These are phyloP conservation scores for Thalassia testudinum DNA, from an alignment of 116 monocot species.

Conservation along the genomic window DNA sequence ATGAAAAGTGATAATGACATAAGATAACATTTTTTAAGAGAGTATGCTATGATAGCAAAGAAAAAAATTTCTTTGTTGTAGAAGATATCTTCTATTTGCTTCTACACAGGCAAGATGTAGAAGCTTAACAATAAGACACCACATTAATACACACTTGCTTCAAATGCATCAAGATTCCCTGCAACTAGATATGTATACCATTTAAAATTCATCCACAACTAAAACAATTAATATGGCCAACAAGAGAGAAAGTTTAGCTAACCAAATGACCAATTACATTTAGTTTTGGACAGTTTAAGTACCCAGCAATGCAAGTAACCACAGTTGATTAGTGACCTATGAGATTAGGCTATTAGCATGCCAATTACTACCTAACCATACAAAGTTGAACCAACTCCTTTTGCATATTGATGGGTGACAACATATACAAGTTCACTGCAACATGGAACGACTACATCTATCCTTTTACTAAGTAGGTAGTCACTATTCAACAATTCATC, in stretches of 20 bases:
- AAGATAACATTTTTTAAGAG: no score
- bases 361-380: conserved; percentile 41
- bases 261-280: background rate
- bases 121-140: no score
- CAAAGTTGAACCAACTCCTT: conserved; percentile 41
- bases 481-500: conserved; percentile 4
- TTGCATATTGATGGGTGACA: conserved; percentile 67
- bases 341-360: background rate
- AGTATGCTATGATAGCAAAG: no score
- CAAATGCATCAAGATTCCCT: no score
- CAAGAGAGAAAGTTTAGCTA: background rate
- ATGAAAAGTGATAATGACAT: no score
- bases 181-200: background rate
- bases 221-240: background rate
- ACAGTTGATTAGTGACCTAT: background rate
- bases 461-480: conserved; percentile 31
- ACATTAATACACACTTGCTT: no score
- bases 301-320: no score
- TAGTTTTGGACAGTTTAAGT: background rate
- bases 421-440: conserved; percentile 71
- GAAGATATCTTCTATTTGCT: no score
- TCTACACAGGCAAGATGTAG: no score
- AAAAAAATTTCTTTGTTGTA: no score
- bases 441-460: conserved; percentile 27
- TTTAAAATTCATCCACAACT: background rate